Evolutionary conservation across 176 grass and related monocot species (phyloP).

Genomic region (Raddia guianensis): DNA sequence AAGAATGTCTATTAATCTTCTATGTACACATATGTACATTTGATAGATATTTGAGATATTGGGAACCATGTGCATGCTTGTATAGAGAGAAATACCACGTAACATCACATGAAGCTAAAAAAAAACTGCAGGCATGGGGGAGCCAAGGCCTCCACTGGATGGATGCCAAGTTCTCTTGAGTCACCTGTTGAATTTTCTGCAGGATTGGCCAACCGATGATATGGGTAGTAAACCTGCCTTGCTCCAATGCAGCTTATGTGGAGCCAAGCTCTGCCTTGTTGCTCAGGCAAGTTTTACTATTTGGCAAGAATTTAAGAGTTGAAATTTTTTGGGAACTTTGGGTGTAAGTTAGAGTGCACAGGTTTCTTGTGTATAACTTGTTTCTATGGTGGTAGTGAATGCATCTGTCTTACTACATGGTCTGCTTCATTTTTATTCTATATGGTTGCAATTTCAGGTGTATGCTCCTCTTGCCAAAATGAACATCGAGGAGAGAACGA

Average conservation of each 20-base stretch:
- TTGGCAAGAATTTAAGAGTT: background rate
- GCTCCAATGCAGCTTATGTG: slow-evolving; percentile 67
- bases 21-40: too few relatives aligned
- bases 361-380: background rate
- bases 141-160: too few relatives aligned
- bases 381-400: background rate
- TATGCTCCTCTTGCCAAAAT: slow-evolving; percentile 61
- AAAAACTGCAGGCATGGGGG: too few relatives aligned
- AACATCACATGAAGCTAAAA: too few relatives aligned
- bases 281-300: slow-evolving; percentile 63
- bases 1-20: too few relatives aligned
- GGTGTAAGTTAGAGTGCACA: background rate
- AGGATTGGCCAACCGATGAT: slow-evolving; percentile 77
- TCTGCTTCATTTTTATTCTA: background rate
- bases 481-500: slow-evolving; percentile 63
- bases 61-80: too few relatives aligned
- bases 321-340: background rate
- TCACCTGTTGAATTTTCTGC: slow-evolving; percentile 18
- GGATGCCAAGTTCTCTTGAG: background rate
- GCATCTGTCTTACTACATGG: background rate
- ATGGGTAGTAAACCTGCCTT: slow-evolving; percentile 38
- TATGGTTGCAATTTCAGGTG: slow-evolving; percentile 48
- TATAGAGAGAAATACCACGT: too few relatives aligned
- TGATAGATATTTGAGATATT: too few relatives aligned
- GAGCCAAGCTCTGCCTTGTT: slow-evolving; percentile 66